Evolutionary conservation across 768 basidiomycete species (phyloP), one percentile per base, ranked within the genome.

Genomic region (Boletus barrowsii): DNA sequence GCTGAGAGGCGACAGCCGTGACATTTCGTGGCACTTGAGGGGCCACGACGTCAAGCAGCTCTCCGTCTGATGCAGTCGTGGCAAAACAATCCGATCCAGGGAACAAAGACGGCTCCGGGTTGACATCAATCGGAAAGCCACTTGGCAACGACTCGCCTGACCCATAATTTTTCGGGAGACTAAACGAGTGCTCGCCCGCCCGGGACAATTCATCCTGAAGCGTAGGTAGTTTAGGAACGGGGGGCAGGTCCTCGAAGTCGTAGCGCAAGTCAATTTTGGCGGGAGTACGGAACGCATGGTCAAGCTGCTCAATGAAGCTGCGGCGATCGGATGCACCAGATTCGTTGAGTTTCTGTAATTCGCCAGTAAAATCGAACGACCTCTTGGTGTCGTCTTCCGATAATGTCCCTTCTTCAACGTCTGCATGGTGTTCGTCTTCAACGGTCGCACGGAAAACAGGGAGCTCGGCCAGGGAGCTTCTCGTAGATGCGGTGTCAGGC

Each of bases 321-420:
- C 69, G 75, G 10, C 88, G 73, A 62, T 89, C 83, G 1, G 83
- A 84, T 1, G 63, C 87, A 33, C 86, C 86, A 7, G 83, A 84
- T 60, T 88, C 84, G 49, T 86, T 84, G 46, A 92, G 75, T 61
- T 74, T 83, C 68, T 79, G 72, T 49, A 92, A 69, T 67, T 91
- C 90, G 37, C 85, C 87, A 0, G 90, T 93, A 63, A 92, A 93
- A 62, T 93, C 90, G 56, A 92, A 93, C 1, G 84, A 87, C 61
- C 80, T 86, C 72, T 85, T 89, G 0, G 89, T 91, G 57, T 86
- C 82, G 49, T 81, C 81, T 50, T 84, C 83, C 14, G 82, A 83
- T 13, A 74, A 72, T 36, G 65, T 50, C 3, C 57, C 75, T 18
- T 75, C 78, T 26, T 79, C 78, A 4, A 73, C 54, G 39, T 79